A percentile compares a stretch with the other conserved stretches of the same genome.
Conservation (phyloP, 2,329 filamentous ascomycete genomes). For the Arthrobotrys conoides region DNA sequence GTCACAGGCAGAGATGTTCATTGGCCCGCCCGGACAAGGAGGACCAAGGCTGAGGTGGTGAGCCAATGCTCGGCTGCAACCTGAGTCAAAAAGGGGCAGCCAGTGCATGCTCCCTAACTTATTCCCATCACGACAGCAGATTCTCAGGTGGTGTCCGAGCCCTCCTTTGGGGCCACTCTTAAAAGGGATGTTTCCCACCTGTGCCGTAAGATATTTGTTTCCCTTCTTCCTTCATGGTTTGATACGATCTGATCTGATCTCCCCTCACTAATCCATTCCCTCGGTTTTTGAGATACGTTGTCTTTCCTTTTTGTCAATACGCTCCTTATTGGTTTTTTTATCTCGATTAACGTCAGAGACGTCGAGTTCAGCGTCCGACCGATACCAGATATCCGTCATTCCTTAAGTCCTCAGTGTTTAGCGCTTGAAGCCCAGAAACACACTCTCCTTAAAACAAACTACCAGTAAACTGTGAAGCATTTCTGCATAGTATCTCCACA, state of each 20-base stretch:
- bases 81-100: slow-evolving; percentile 41
- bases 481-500: slow-evolving; percentile 5
- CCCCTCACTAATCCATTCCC: slow-evolving; percentile 41
- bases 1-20: slow-evolving; percentile 38
- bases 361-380: slow-evolving; percentile 44
- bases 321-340: slow-evolving; percentile 47
- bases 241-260: slow-evolving; percentile 15
- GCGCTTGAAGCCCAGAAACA: slow-evolving; percentile 18
- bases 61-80: slow-evolving; percentile 42
- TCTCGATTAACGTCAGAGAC: slow-evolving; percentile 55
- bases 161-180: slow-evolving; percentile 19
- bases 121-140: slow-evolving; percentile 20
- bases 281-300: slow-evolving; percentile 53
- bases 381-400: slow-evolving; percentile 52
- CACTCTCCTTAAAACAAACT: neutral
- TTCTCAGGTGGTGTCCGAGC: slow-evolving; percentile 19
- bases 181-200: slow-evolving; percentile 38
- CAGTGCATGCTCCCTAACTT: neutral
- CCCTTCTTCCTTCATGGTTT: slow-evolving; percentile 42
- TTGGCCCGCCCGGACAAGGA: slow-evolving; percentile 50
- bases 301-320: slow-evolving; percentile 48
- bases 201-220: slow-evolving; percentile 25
- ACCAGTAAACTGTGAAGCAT: neutral
- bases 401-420: slow-evolving; percentile 36
- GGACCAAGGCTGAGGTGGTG: slow-evolving; percentile 31